Base-by-base conservation (phyloP, 1,284 basidiomycete species). In the Cronartium quercuum region DNA sequence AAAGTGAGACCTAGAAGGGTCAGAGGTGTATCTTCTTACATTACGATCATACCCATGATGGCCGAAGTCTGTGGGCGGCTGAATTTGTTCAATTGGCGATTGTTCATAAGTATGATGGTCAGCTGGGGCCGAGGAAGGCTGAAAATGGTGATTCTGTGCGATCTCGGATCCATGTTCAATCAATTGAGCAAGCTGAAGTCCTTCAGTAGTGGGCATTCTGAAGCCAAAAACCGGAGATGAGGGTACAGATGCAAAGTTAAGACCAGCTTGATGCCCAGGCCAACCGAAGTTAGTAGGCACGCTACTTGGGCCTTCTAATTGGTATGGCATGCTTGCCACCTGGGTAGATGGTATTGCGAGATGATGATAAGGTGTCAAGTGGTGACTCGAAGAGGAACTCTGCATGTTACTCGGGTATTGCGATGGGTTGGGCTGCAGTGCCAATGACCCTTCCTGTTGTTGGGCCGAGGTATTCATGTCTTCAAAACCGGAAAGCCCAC, bases 241-340 rank as follows among this genome's bases (percentile, higher is more conserved):
- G 15, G 67, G 67, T 1, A 69, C 67, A 21, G 67, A 69, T 15
- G 35, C 67, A 29, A 69, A 69, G 40, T 61, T 40, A 35, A 10
- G 57, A 15, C 37, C 10, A 41, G 42, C 57, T 29, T 24, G 67
- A 55, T 58, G 55, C 34, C 15, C 7, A 24, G n/a, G 1, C 37
- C 57, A 69, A 6, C 40, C 57, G 10, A 69, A 61, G 29, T 69
- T 35, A 24, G 67, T 57, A 6, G 67, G 67, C 10, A 69, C 35
- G 47, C 67, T 69, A 34, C 34, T 61, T 24, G 55, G 55, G 18
- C 55, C 55, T 24, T 42, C 13, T n/a, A 51, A 51, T 35, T 66
- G 65, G 51, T 34, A 42, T 34, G 37, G 15, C 29, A 34, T 66
- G 41, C 13, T 34, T 6, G n/a, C 35, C 7, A 29, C n/a, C 42